Evolutionary conservation across 495 filamentous ascomycete species (phyloP).

Genomic region (Aspergillus carlsbadensis): DNA sequence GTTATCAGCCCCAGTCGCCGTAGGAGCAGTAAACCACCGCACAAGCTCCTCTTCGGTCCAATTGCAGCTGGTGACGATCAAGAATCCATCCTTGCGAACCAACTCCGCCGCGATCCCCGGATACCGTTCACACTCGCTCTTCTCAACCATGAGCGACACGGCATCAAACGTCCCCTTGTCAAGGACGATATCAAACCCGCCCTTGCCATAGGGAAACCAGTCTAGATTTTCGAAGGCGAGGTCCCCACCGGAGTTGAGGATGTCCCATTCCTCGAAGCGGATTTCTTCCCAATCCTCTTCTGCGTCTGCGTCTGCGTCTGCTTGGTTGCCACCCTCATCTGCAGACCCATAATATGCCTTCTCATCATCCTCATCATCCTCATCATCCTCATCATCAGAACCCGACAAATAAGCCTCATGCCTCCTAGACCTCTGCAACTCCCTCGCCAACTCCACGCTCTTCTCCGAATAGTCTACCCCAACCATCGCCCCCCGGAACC

Average conservation of each 20-base stretch:
- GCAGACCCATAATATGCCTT: constrained; percentile 13
- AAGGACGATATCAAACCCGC: constrained; percentile 79
- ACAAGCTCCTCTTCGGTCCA: constrained; percentile 91
- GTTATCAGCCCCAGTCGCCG: neutral
- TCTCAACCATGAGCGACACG: constrained; percentile 63
- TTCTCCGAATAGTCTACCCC: constrained; percentile 83
- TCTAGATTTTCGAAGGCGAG: constrained; percentile 28
- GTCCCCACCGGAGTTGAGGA: constrained; percentile 51
- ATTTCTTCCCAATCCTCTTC: constrained; percentile 33
- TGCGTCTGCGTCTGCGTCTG: neutral
- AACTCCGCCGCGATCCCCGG: constrained; percentile 59
- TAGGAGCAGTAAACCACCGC: constrained; percentile 65
- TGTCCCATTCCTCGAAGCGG: constrained; percentile 74
- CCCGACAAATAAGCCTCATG: constrained; percentile 43
- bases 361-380: constrained; percentile 36
- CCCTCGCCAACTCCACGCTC: constrained; percentile 69
- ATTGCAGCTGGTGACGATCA: constrained; percentile 93
- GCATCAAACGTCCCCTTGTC: constrained; percentile 99
- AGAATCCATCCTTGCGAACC: constrained; percentile 65
- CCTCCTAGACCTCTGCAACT: constrained; percentile 39
- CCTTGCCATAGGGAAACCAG: constrained; percentile 33
- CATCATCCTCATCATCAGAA: constrained; percentile 16
- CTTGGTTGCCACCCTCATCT: constrained; percentile 17
- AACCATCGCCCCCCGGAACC: constrained; percentile 62
- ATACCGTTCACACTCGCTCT: constrained; percentile 65